Evolutionary conservation across 169 alveolate genomes (phyloP), one percentile per base, ranked within the genome.

Genomic region (Eimeria maxima): DNA sequence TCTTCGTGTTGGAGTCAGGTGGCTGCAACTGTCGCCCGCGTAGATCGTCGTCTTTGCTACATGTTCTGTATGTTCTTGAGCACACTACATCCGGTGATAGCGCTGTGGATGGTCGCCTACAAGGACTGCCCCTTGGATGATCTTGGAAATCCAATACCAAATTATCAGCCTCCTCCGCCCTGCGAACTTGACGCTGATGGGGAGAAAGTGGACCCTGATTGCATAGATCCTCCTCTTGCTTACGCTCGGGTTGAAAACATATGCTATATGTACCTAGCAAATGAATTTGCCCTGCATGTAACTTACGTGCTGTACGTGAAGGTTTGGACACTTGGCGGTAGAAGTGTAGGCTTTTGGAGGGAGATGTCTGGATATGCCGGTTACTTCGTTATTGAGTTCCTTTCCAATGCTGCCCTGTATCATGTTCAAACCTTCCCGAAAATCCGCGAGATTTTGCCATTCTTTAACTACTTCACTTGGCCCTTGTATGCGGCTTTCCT

Each of bases 241-340:
- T 93, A 93, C 86, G 96, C 92, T 47, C 76, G 88, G 20, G 73
- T 93, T 18, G 71, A 93, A 53, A 33, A 69, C 60, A 57, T 93
- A 42, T 76, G 73, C 63, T 78, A 86, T 45, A 86, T 93, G 87
- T 93, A 67, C 74, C 45, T 93, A 18, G 83, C 38, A 20, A 93
- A 93, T 63, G 96, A 93, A 65, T 81, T 78, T 50, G 76, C 74
- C 20, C 69, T 93, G 38, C 96, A 93, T 33, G 67, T 69, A 45
- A 63, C 91, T 4, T 93, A 93, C 76, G 92, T 93, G 60, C 76
- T 93, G 18, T 93, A 93, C 57, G 93, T 80, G 33, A 93, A 93
- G 63, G 84, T 93, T 5, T 93, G 96, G 96, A 86, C 96, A 16
- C 87, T 86, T 33, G 93, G 93, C 16, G 96, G 96, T 5, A 67